Evolutionary conservation across 2,329 filamentous ascomycete species (phyloP).

Genomic region (Triangularia verruculosa): DNA sequence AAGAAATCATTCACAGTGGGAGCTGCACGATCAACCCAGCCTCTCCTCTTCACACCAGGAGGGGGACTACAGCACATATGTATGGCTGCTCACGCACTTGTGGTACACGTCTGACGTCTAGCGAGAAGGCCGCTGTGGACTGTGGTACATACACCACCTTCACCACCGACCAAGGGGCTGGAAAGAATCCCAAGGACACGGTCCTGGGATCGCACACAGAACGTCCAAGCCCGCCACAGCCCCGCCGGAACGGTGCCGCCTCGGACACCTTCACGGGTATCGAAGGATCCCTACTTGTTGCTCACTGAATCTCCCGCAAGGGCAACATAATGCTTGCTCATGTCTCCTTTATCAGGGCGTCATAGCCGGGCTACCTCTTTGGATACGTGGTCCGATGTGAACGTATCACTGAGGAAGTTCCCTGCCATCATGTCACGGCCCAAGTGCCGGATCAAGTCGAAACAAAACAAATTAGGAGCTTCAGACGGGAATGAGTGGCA

Average conservation of each 20-base stretch:
- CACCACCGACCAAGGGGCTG: conserved; percentile 13
- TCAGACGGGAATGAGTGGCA: not conserved
- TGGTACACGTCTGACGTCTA: conserved; percentile 22
- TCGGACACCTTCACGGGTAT: conserved; percentile 24
- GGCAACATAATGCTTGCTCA: not conserved
- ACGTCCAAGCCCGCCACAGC: conserved; percentile 26
- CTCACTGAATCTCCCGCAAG: not conserved
- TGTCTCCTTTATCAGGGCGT: not conserved
- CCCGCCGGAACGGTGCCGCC: conserved; percentile 26
- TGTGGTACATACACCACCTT: conserved; percentile 19
- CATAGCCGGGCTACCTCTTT: not conserved
- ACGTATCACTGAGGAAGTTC: not conserved
- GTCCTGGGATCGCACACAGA: conserved; percentile 32
- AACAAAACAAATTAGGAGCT: not conserved
- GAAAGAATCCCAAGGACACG: conserved; percentile 34
- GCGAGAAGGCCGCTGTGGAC: conserved; percentile 8
- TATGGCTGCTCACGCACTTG: conserved; percentile 3
- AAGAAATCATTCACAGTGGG: not conserved
- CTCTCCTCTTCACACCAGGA: conserved; percentile 3
- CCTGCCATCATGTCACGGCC: not conserved
- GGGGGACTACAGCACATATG: not conserved
- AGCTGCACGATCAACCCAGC: conserved; percentile 1
- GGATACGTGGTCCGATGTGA: not conserved
- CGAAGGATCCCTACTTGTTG: conserved; percentile 17
- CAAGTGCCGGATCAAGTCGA: not conserved